Evolutionary conservation across 257 asterid genomes (phyloP).

Genomic region (Nicotiana sylvestris): DNA sequence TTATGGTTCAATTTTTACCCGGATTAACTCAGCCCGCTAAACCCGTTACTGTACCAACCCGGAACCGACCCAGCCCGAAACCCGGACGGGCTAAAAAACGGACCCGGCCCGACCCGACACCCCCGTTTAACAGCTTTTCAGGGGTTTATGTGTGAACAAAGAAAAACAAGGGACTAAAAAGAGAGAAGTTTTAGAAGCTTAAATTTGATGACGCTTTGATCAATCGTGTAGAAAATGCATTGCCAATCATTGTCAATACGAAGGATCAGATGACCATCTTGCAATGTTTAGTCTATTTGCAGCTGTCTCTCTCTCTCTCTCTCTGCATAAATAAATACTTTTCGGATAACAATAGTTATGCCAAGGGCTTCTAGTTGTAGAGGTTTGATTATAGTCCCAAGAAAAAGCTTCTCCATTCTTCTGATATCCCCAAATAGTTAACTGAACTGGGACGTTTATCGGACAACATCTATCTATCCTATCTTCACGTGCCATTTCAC

Average conservation of each 20-base stretch:
- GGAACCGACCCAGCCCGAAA: no score
- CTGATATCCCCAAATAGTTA: background rate
- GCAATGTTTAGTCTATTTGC: background rate
- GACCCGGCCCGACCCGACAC: no score
- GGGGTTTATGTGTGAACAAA: background rate
- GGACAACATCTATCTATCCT: background rate
- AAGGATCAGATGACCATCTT: background rate
- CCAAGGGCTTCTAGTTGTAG: background rate
- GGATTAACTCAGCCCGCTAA: no score
- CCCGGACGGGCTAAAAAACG: no score
- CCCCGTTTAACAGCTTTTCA: no score
- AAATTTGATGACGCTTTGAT: background rate
- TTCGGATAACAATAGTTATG: background rate
- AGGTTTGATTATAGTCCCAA: constrained; percentile 2
- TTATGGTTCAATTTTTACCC: no score
- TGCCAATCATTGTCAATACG: constrained; percentile 1
- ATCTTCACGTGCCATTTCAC: constrained; percentile 15
- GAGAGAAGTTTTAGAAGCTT: background rate
- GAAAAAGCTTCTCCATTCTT: background rate
- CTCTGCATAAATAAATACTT: background rate
- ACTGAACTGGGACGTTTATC: constrained; percentile 4
- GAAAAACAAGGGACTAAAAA: constrained; percentile 2
- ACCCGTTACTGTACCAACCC: no score
- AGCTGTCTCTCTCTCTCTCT: background rate
- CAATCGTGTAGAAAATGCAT: background rate